Base-by-base conservation (phyloP, 2,329 filamentous ascomycete species). In the Aspergillus sp. region DNA sequence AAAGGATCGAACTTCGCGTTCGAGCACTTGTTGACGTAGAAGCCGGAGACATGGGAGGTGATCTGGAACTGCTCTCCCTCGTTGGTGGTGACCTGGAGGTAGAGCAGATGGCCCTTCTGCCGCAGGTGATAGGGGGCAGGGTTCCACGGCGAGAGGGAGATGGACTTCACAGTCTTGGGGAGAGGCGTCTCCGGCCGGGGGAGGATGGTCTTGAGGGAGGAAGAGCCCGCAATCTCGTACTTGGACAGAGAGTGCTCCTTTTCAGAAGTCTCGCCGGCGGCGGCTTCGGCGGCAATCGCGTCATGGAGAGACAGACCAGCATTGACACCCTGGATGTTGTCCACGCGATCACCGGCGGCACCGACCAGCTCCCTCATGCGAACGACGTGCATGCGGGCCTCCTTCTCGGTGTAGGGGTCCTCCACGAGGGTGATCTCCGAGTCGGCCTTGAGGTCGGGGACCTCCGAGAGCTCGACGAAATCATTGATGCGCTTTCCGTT, bases 381-480 rank as follows among this genome's bases (percentile, higher is more conserved):
- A 48, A 99, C 85, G 59, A 97, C 78, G 74, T 99, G 94, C 80
- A 99, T 88, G 60, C 95, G 87, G 25, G 94, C 93, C 76, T 99
- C 94, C 78, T 96, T 97, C 78, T 99, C 94, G 41, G 91, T 99
- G 73, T 99, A 99, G 43, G 95, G 90, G 68, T 99, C 94, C 75
- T 97, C 88, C 50, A 97, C 85, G 63, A 99, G 77, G 49, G 82
- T 83, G 53, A 97, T 82, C 65, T 92, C 88, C 32, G 92, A 88
- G 57, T 91, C 86, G 31, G 87, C 75, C 49, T 84, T 83, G 50
- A 99, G 82, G 52, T 84, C 91, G 45, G 88, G 82, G 50, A 99
- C 88, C 69, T 99, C 93, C 50, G 90, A 91, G 57, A 99, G 83
- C 71, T 95, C 88, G 54, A 95, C 83, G 65, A 94, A 97, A 74